Conservation (phyloP, 805 yeast species). For the Ogataea nakhonphanomensis region DNA sequence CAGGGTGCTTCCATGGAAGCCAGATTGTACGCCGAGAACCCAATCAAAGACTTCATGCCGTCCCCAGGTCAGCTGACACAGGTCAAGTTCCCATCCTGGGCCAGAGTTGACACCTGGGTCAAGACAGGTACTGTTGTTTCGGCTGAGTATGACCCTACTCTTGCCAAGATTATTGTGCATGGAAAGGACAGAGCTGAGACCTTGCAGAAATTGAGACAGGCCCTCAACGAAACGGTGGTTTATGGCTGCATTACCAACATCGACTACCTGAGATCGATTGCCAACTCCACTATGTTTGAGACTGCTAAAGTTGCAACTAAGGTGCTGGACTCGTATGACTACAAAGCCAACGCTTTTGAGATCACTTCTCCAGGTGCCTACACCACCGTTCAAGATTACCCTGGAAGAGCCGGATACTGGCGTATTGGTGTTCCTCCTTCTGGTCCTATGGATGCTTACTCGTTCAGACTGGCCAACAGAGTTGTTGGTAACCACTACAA, state of each 20-base stretch:
- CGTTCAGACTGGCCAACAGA: slow-evolving; percentile 85
- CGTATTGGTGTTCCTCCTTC: slow-evolving; percentile 96
- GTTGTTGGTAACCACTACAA: slow-evolving; percentile 80
- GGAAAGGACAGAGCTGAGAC: slow-evolving; percentile 89
- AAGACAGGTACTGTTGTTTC: slow-evolving; percentile 80
- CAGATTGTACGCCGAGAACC: slow-evolving; percentile 93
- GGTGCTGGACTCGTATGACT: slow-evolving; percentile 76
- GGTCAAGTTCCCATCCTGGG: slow-evolving; percentile 83
- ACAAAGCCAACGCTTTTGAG: slow-evolving; percentile 82
- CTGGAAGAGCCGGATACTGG: slow-evolving; percentile 86
- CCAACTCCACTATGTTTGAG: slow-evolving; percentile 78
- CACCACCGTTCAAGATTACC: slow-evolving; percentile 94
- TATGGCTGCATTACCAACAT: slow-evolving; percentile 87
- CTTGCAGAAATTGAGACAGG: slow-evolving; percentile 67
- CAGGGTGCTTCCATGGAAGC: slow-evolving; percentile 97
- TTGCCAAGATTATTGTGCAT: slow-evolving; percentile 94
- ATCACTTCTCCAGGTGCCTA: slow-evolving; percentile 87
- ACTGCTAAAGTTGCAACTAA: slow-evolving; percentile 83
- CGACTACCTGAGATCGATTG: slow-evolving; percentile 84
- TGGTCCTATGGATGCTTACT: slow-evolving; percentile 95
- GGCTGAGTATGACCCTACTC: slow-evolving; percentile 93
- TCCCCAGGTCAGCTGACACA: slow-evolving; percentile 93
- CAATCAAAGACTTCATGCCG: slow-evolving; percentile 91
- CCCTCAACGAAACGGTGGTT: slow-evolving; percentile 81
- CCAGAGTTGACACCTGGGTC: slow-evolving; percentile 95